These are phyloP conservation scores for Acanthamoeba triangularis DNA, from an alignment of 208 protist species.

Conservation along the genomic window DNA sequence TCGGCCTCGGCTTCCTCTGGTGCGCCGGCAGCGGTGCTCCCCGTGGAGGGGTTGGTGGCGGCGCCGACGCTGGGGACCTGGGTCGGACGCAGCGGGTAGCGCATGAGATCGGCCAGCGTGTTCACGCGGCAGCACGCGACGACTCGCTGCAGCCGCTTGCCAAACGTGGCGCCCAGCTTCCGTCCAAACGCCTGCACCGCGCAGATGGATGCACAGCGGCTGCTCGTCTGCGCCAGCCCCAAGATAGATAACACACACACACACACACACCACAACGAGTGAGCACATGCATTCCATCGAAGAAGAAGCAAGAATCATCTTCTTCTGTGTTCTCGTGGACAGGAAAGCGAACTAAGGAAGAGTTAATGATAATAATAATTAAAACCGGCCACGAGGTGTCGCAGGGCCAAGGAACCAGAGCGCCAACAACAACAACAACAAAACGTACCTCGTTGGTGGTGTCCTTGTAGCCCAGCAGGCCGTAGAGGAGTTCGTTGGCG, in stretches of 20 bases:
- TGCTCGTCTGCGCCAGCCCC: neutral
- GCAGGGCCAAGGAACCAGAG: too few species aligned
- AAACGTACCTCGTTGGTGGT: neutral
- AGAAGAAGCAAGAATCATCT: too few species aligned
- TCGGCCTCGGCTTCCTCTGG: neutral
- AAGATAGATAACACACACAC: neutral
- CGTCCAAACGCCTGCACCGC: neutral
- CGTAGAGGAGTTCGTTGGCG: slow-evolving; percentile 27
- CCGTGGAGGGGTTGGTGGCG: slow-evolving; percentile 26
- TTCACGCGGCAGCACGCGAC: neutral
- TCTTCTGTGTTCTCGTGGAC: too few species aligned
- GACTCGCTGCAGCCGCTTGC: slow-evolving; percentile 29
- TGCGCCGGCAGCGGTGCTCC: slow-evolving; percentile 12
- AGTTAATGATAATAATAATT: too few species aligned
- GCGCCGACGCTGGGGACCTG: slow-evolving; percentile 1
- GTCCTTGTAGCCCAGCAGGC: slow-evolving; percentile 25
- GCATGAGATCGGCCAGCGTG: slow-evolving; percentile 6
- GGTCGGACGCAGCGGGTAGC: slow-evolving; percentile 20
- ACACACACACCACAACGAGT: neutral
- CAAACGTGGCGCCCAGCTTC: slow-evolving; percentile 10
- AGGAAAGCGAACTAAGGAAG: too few species aligned
- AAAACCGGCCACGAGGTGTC: too few species aligned
- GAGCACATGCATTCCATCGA: too few species aligned
- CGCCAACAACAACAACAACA: neutral
- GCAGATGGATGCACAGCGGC: neutral